A percentile compares a stretch with the other conserved stretches of the same genome.
phyloP scores from a whole-genome alignment of 768 basidiomycete genomes.

The Panellus pusillus region DNA sequence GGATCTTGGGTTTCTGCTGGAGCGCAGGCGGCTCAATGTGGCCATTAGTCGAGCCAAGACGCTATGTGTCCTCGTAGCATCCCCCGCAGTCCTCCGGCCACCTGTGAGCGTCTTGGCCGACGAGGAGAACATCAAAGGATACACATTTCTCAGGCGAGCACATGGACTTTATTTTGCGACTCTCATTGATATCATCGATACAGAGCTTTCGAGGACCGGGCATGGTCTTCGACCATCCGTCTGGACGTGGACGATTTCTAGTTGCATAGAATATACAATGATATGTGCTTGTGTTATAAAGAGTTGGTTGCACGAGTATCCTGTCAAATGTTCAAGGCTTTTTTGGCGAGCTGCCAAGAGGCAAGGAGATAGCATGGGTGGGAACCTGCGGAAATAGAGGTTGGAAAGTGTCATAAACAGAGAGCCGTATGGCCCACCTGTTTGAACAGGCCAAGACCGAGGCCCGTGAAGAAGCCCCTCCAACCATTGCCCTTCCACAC shows the following conservation, averaged over 20 bases:
- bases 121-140: slow-evolving; percentile 47
- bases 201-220: slow-evolving; percentile 46
- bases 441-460: slow-evolving; percentile 28
- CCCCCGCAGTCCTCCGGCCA: slow-evolving; percentile 44
- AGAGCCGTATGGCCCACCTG: slow-evolving; percentile 7
- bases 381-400: slow-evolving; percentile 18
- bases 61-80: slow-evolving; percentile 48
- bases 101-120: slow-evolving; percentile 43
- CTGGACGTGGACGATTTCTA: slow-evolving; percentile 37
- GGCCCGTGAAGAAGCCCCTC: slow-evolving; percentile 29
- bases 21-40: slow-evolving; percentile 50
- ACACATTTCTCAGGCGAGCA: slow-evolving; percentile 39
- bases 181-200: not conserved
- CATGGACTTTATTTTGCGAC: not conserved
- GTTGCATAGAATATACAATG: slow-evolving; percentile 7
- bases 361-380: slow-evolving; percentile 28
- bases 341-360: slow-evolving; percentile 24
- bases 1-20: slow-evolving; percentile 45
- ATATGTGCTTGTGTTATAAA: not conserved
- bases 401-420: not conserved
- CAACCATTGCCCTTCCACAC: slow-evolving; percentile 24
- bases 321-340: slow-evolving; percentile 9
- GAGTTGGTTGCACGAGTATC: not conserved
- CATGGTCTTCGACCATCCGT: slow-evolving; percentile 44
- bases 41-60: slow-evolving; percentile 55